Conservation (phyloP, 2,329 filamentous ascomycete species). For the Aureobasidium sp. region DNA sequence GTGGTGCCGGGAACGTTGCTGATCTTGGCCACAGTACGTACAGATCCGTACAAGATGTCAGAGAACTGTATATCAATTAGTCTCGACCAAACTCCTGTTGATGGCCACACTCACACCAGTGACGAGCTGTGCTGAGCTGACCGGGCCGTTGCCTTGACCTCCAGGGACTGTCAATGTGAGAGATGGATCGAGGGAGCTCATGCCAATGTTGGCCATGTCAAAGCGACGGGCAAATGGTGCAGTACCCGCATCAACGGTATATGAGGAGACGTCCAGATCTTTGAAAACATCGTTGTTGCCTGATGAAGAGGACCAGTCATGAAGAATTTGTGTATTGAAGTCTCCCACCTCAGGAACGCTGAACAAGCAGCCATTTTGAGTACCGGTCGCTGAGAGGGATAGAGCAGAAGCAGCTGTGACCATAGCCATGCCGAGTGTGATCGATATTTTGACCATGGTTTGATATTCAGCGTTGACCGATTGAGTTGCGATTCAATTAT, state of each 20-base stretch:
- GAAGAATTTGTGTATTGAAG: neutral
- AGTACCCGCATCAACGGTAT: neutral
- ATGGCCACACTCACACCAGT: conserved; percentile 40
- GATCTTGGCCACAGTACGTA: conserved; percentile 59
- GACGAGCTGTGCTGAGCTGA: conserved; percentile 51
- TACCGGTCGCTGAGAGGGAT: neutral
- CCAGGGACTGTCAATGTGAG: conserved; percentile 15
- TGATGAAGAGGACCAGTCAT: neutral
- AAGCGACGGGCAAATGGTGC: neutral
- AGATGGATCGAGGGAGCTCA: neutral
- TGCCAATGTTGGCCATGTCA: neutral
- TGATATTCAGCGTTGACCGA: neutral
- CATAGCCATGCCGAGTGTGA: neutral
- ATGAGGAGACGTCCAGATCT: neutral
- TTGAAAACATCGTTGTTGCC: neutral
- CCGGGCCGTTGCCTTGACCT: conserved; percentile 2
- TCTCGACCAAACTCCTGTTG: neutral
- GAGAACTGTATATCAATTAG: neutral
- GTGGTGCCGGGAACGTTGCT: conserved; percentile 60
- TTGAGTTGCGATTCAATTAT: conserved; percentile 8
- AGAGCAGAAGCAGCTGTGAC: neutral
- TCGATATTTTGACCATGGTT: neutral
- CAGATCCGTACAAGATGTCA: conserved; percentile 64
- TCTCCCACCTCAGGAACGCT: neutral
- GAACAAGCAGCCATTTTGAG: neutral